Evolutionary conservation across 805 yeast species (phyloP), one percentile per base, ranked within the genome.

Genomic region (Sporopachydermia quercuum): DNA sequence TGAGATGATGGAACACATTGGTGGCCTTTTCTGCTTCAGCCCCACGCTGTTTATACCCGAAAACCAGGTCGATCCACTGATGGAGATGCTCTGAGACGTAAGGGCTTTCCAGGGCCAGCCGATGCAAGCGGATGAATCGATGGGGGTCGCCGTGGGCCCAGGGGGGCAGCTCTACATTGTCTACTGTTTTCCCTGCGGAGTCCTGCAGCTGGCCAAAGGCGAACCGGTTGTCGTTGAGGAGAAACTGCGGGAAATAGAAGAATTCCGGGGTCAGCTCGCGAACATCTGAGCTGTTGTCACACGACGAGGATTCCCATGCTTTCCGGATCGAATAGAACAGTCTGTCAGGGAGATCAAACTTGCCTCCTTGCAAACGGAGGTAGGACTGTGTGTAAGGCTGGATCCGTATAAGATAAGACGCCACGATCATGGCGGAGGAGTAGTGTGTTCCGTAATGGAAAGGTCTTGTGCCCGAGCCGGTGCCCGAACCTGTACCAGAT

Each of bases 371-470:
- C 4, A 86, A 58, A 15, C 82, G 52, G 35, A 83, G 56, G 50
- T 80, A 84, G 0, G 93, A 78, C 40, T 80, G 82, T 2, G 80
- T 89, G 56, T 75, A 82, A 0, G 96, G 96, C 45, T 77, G 71
- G 17, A 85, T 49, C 38, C 96, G 63, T 33, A 85, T 82, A 46
- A 85, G 55, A 48, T 71, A 85, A 0, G 91, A 79, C 0, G 93
- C 70, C 2, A 84, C 94, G 51, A 85, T 84, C 96, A 85, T 86
- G 0, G 95, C 93, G 0, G 94, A 82, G 0, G 94, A 84, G 53
- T 85, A 85, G 55, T 85, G 96, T 0, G 96, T 86, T 2, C 96
- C 96, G 51, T 85, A 85, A 54, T 85, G 94, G 56, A 85, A 85
- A 0, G 94, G 82, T 0, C 86, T 85, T 0, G 84, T 63, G 3